Percentiles rank a stretch among this genome's conserved stretches.
phyloP scores from a whole-genome alignment of 106 monocot species.

The Acanthochlamys bracteata region DNA sequence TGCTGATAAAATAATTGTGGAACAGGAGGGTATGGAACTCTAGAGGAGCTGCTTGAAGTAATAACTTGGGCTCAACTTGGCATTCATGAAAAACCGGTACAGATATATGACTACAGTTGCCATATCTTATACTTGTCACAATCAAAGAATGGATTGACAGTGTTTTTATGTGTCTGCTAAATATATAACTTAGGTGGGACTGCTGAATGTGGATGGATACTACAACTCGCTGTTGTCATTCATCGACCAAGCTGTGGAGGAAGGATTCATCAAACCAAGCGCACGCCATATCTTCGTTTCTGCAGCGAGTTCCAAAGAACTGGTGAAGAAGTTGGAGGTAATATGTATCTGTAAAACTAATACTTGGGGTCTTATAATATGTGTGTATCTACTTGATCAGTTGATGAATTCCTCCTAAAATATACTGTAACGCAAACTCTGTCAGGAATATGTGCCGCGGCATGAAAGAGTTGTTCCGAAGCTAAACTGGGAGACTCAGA shows the following conservation, averaged over 20 bases:
- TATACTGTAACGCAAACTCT: too few relatives aligned
- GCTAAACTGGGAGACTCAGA: constrained; percentile 35
- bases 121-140: too few relatives aligned
- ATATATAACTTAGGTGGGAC: constrained; percentile 37
- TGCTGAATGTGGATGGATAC: constrained; percentile 44
- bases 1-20: neutral
- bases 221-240: constrained; percentile 41
- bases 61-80: constrained; percentile 41
- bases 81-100: constrained; percentile 40
- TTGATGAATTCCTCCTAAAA: too few relatives aligned
- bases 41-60: constrained; percentile 33
- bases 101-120: too few relatives aligned
- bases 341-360: neutral
- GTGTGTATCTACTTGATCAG: too few relatives aligned
- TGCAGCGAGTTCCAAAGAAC: constrained; percentile 33
- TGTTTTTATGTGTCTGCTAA: too few relatives aligned
- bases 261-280: constrained; percentile 41
- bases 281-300: constrained; percentile 42
- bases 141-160: too few relatives aligned
- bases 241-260: constrained; percentile 46
- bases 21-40: constrained; percentile 39
- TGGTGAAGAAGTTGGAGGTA: constrained; percentile 45
- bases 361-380: too few relatives aligned
- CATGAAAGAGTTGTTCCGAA: constrained; percentile 31
- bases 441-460: constrained; percentile 31